Evolutionary conservation across 768 basidiomycete genomes (phyloP).

Genomic region (Wakefieldia striispora): DNA sequence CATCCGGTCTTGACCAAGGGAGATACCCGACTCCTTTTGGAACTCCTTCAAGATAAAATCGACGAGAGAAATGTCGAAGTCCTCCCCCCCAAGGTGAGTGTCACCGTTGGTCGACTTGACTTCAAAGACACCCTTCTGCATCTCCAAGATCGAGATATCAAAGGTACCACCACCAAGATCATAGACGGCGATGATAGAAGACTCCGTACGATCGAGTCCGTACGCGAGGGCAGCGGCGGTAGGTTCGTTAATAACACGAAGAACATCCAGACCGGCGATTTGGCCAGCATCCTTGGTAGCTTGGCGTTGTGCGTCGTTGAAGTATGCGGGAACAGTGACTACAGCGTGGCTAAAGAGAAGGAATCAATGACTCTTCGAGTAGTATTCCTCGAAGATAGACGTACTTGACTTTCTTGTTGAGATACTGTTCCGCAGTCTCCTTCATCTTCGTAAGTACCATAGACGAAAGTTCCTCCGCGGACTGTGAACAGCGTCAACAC

Average conservation of each 20-base stretch:
- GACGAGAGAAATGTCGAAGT: conserved; percentile 91
- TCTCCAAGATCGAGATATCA: conserved; percentile 99
- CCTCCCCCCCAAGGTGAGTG: conserved; percentile 96
- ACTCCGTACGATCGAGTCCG: conserved; percentile 80
- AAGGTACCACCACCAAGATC: conserved; percentile 98
- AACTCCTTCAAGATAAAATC: conserved; percentile 85
- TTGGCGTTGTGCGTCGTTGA: conserved; percentile 99
- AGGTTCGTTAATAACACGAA: conserved; percentile 98
- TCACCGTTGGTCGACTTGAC: conserved; percentile 99
- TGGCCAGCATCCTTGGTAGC: conserved; percentile 98
- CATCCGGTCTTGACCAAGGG: conserved; percentile 85
- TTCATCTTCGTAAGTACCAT: conserved; percentile 93
- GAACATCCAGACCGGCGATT: conserved; percentile 95
- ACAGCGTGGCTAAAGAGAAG: conserved; percentile 64
- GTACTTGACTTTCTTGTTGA: conserved; percentile 93
- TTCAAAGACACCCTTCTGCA: conserved; percentile 99
- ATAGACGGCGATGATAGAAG: conserved; percentile 94
- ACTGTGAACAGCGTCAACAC: conserved; percentile 44
- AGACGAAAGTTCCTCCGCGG: conserved; percentile 81
- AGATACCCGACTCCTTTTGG: conserved; percentile 88
- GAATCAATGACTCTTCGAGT: neutral
- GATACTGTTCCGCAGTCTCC: conserved; percentile 90
- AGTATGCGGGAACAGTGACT: conserved; percentile 96
- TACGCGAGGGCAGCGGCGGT: conserved; percentile 98
- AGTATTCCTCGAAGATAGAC: conserved; percentile 25